These are phyloP conservation scores for Penicillium glabrum DNA, from an alignment of 2,329 filamentous ascomycete species.

Conservation along the genomic window DNA sequence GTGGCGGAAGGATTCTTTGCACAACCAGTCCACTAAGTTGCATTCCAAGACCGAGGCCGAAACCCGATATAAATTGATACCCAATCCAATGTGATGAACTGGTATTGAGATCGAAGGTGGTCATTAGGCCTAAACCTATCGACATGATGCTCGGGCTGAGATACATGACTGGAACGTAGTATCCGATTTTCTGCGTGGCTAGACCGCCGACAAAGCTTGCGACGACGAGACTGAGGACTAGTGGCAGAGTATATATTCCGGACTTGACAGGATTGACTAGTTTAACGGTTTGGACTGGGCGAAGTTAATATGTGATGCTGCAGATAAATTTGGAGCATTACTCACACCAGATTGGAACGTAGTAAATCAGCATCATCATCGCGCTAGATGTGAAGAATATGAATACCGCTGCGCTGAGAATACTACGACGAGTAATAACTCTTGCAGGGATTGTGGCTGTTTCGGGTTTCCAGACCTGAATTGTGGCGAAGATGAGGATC, in stretches of 20 bases:
- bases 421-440: conserved; percentile 19
- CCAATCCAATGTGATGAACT: conserved; percentile 28
- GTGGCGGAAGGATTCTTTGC: conserved; percentile 23
- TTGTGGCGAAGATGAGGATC: conserved; percentile 20
- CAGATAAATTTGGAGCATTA: neutral
- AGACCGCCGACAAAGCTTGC: conserved; percentile 18
- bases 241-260: conserved; percentile 35
- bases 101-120: conserved; percentile 13
- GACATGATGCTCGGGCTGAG: conserved; percentile 35
- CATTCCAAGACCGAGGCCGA: conserved; percentile 30
- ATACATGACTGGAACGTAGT: conserved; percentile 38
- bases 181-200: conserved; percentile 28
- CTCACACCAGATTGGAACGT: conserved; percentile 14
- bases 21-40: conserved; percentile 25
- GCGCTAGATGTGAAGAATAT: neutral
- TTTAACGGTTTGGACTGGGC: conserved; percentile 42
- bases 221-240: conserved; percentile 35
- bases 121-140: conserved; percentile 1
- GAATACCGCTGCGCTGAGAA: conserved; percentile 7
- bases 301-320: neutral
- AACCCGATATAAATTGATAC: conserved; percentile 32
- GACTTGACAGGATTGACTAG: conserved; percentile 38
- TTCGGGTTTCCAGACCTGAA: conserved; percentile 25
- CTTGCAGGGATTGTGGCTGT: conserved; percentile 30
- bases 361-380: conserved; percentile 10